Evolutionary conservation across 352 stramenopile species (phyloP), one percentile per base, ranked within the genome.

Genomic region (Blastocystis hominis): DNA sequence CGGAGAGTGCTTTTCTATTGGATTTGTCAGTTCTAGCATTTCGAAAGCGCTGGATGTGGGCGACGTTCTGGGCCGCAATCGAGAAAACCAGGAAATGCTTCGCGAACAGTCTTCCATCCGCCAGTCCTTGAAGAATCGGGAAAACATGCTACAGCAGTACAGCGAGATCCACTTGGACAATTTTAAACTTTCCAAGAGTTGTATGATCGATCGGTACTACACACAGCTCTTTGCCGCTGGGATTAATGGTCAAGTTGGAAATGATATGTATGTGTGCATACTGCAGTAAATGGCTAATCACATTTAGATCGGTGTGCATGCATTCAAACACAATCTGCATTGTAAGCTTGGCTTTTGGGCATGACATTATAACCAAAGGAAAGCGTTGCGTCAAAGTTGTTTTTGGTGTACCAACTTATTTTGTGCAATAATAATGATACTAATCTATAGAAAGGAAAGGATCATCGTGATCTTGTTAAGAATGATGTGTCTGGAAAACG

Each of bases 181-280:
- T 4, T 87, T 78, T 38, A 87, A 78, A 46, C 62, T 87, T 4
- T 87, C 62, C 3, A 87, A 75, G 42, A 87, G 77, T 42, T 87
- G 77, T 47, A 87, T 87, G 77, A 87, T 87, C 53, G 77, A 87
- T 78, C 77, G 77, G 5, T 87, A 87, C 77, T 87, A 78, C 34
- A 87, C 77, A 36, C 77, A 87, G 50, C 42, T 87, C 30, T 87
- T 53, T 75, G 62, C 62, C 36, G 77, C 77, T 15, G 66, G 77
- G 15, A 75, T 50, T 34, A 62, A 75, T 44, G 42, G 61, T 13
- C 24, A 24, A n/a, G 77, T 3, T 9, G 77, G 77, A 30, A 78
- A 87, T 34, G 77, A 87, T 17, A 15, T 78, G 66, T 87, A 86
- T 69, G 44, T 30, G 24, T 3, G 15, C 5, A 17, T 13, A 10